Conservation (phyloP, 78 protist species). For the Paratrimastix pyriformis region DNA sequence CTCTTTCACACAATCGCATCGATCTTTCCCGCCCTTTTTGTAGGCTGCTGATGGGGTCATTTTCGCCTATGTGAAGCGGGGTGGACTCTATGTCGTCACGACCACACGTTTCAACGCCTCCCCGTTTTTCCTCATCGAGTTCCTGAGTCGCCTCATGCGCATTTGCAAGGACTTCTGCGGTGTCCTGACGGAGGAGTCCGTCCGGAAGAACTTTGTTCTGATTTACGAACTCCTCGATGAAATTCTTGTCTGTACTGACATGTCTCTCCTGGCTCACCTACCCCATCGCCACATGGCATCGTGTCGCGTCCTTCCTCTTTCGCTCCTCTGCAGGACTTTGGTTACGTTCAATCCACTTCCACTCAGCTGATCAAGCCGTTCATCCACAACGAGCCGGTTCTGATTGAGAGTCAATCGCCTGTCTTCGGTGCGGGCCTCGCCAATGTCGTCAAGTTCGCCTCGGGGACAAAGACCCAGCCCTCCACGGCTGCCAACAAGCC, state of each 20-base stretch:
- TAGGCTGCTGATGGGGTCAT: constrained; percentile 54
- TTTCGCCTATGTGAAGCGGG: constrained; percentile 42
- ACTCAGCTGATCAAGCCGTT: constrained; percentile 61
- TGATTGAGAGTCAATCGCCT: constrained; percentile 1
- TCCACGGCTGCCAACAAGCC: constrained; percentile 15
- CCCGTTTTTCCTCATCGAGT: constrained; percentile 58
- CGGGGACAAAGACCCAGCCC: neutral
- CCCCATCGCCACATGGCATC: too few relatives aligned
- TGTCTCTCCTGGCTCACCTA: too few relatives aligned
- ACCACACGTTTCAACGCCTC: constrained; percentile 61
- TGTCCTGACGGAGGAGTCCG: constrained; percentile 58
- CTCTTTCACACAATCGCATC: neutral
- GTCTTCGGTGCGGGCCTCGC: neutral
- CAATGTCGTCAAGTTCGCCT: neutral
- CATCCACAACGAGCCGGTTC: constrained; percentile 43
- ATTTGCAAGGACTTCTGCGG: constrained; percentile 62
- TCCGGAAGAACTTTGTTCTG: constrained; percentile 65
- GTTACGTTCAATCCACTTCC: constrained; percentile 64
- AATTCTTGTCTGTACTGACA: constrained; percentile 23
- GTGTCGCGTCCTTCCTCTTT: neutral
- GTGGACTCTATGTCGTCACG: constrained; percentile 54
- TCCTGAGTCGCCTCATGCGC: constrained; percentile 43
- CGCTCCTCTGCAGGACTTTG: constrained; percentile 35
- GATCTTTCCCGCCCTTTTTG: neutral
- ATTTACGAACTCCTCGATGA: constrained; percentile 86